Conservation (phyloP, 1,139 yeast genomes). For the Yamadazyma dendronema region DNA sequence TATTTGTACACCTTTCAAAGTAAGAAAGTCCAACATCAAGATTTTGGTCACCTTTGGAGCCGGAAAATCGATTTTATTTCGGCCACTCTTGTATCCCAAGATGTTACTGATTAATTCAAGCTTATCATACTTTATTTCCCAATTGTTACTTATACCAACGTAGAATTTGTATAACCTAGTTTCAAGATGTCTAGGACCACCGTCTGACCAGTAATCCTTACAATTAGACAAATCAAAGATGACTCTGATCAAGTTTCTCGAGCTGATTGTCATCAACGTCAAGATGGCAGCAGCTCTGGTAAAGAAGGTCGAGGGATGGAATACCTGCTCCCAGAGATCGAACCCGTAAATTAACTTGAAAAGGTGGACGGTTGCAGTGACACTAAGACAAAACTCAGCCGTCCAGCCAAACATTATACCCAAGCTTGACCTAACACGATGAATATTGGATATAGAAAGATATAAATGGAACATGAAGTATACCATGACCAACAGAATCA, state of each 20-base stretch:
- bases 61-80: constrained; percentile 1
- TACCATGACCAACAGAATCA: constrained; percentile 9
- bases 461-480: constrained; percentile 23
- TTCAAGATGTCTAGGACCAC: constrained; percentile 13
- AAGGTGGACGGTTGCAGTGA: constrained; percentile 50
- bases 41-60: constrained; percentile 23
- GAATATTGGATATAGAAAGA: constrained; percentile 52
- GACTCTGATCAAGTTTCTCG: constrained; percentile 30
- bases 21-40: constrained; percentile 16
- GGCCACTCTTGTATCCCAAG: constrained; percentile 2
- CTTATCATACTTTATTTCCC: constrained; percentile 12
- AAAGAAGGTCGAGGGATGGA: constrained; percentile 31
- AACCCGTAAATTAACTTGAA: constrained; percentile 18
- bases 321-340: constrained; percentile 27
- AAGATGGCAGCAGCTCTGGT: constrained; percentile 26
- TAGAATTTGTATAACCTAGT: constrained; percentile 28
- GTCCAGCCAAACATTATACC: constrained; percentile 65
- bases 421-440: constrained; percentile 54
- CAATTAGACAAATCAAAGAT: constrained; percentile 21
- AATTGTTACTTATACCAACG: constrained; percentile 18
- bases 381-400: constrained; percentile 48
- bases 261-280: constrained; percentile 28
- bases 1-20: constrained; percentile 10
- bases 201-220: constrained; percentile 10
- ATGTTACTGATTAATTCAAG: constrained; percentile 6